Evolutionary conservation across 305 asterid species (phyloP), one percentile per base, ranked within the genome.

Genomic region (Caryopteris hybrid): DNA sequence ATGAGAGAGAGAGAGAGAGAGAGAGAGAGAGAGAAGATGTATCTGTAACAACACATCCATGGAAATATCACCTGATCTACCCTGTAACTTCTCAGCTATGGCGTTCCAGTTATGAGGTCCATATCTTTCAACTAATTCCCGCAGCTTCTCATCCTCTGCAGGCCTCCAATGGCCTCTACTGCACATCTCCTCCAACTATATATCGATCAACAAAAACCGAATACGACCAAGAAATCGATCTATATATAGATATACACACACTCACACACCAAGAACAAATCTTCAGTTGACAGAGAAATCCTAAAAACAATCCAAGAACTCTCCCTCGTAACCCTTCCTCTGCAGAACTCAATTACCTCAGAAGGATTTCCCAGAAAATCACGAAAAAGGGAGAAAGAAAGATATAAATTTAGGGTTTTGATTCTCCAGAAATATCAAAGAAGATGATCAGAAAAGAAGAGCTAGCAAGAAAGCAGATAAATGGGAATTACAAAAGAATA

Each of bases 91-190:
- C 56, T 83, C 85, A 22, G 95, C 95, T 47, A 88, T 85, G 79
- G 92, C 84, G 72, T 88, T 88, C 92, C 95, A 88, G 39, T 88
- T 88, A 69, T 88, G 95, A 53, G 95, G 90, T n/a, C 95, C 95
- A 74, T 82, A 85, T 77, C 83, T 78, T 29, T 79, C 85, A 3
- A 88, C 95, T 48, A 88, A 70, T 47, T 81, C 86, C 7, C 80
- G 58, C 18, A 88, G 83, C 78, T 81, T 85, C 77, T 83, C 90
- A 60, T 88, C 95, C 73, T 88, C 92, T 0, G 85, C 84, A 3
- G 92, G 95, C 77, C 90, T 81, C 95, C 95, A 88, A 68, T 88
- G 95, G 23, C 92, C 95, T 81, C 95, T 79, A 67, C 90, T 87
- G 70, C 90, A 82, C 90, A 86, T 83, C 68, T 47, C 6, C 0